These are phyloP conservation scores for Capsella bursapastoris DNA, from an alignment of 345 rosid genomes.

Conservation along the genomic window DNA sequence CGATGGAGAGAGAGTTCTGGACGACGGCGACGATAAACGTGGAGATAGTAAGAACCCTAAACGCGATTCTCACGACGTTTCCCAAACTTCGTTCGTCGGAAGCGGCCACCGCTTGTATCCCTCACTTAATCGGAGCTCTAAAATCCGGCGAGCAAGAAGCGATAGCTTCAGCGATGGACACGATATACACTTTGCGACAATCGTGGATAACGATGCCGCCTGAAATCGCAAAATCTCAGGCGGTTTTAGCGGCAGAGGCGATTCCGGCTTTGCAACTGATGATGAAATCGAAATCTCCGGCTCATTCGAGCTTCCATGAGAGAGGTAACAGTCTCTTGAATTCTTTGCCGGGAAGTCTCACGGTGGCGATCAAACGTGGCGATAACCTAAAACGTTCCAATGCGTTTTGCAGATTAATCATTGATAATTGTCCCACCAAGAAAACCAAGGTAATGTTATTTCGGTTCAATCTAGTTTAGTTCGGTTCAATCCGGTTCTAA, in stretches of 20 bases:
- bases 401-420: slow-evolving; percentile 80
- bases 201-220: slow-evolving; percentile 84
- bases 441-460: slow-evolving; percentile 73
- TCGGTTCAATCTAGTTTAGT: not conserved
- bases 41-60: slow-evolving; percentile 74
- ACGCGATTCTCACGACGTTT: slow-evolving; percentile 78
- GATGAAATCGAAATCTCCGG: slow-evolving; percentile 72
- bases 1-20: slow-evolving; percentile 89
- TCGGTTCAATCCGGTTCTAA: not conserved
- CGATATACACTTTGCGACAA: slow-evolving; percentile 69
- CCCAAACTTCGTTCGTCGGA: slow-evolving; percentile 84
- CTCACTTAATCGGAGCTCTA: slow-evolving; percentile 74
- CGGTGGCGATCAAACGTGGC: slow-evolving; percentile 80
- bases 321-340: slow-evolving; percentile 82
- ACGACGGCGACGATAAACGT: slow-evolving; percentile 68
- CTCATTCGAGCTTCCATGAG: slow-evolving; percentile 62
- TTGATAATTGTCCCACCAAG: slow-evolving; percentile 73
- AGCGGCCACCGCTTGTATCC: slow-evolving; percentile 80
- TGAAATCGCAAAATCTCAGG: slow-evolving; percentile 74
- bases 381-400: slow-evolving; percentile 79
- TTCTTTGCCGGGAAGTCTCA: slow-evolving; percentile 84
- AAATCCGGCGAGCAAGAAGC: slow-evolving; percentile 77
- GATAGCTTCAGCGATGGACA: slow-evolving; percentile 76
- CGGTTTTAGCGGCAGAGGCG: slow-evolving; percentile 79
- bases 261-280: slow-evolving; percentile 74